Evolutionary conservation across 2,329 filamentous ascomycete species (phyloP), one percentile per base, ranked within the genome.

Genomic region (Fusarium tricinctum): DNA sequence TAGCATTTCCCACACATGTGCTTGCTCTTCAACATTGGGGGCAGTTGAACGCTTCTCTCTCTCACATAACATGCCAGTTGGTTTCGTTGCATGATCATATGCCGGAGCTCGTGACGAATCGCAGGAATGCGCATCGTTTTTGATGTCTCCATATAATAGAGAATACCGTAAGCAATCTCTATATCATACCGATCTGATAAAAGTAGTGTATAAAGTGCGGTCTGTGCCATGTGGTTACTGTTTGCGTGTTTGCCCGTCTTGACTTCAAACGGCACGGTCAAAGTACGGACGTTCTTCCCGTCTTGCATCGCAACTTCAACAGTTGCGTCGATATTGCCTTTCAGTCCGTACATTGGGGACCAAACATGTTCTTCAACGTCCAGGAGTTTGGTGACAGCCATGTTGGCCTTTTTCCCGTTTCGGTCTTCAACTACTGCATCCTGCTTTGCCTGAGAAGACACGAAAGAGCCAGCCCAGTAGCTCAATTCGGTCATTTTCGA

Each of bases 311-410:
- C 88, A 17, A 96, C 91, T 80, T 99, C 93, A 1, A 99, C 92
- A 1, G 96, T 98, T 28, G 96, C 96, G 80, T 99, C 96, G 62
- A 99, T 96, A 73, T 98, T 99, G 30, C 96, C 96, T 78, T 99
- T 99, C 17, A 99, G 84, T 1, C 96, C 96, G 76, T 97, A 99
- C 88, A 94, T 95, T 1, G 96, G 96, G 8, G 95, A 98, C 96
- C 96, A 99, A 28, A 99, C 90, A 76, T 98, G 96, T 78, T 99
- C 96, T 77, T 99, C 96, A 12, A 99, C 92, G 76, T 98, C 96
- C 15, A 99, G 89, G 28, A 99, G 84, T 76, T 98, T 99, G 74
- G 91, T 97, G 71, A 99, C 90, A 71, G 92, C 94, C 86, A 98
- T 90, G 58, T 86, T 91, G 13, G 91, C 88, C 69, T 90, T 91